Conservation (phyloP, 345 rosid species). For the Lepidium aucheri region DNA sequence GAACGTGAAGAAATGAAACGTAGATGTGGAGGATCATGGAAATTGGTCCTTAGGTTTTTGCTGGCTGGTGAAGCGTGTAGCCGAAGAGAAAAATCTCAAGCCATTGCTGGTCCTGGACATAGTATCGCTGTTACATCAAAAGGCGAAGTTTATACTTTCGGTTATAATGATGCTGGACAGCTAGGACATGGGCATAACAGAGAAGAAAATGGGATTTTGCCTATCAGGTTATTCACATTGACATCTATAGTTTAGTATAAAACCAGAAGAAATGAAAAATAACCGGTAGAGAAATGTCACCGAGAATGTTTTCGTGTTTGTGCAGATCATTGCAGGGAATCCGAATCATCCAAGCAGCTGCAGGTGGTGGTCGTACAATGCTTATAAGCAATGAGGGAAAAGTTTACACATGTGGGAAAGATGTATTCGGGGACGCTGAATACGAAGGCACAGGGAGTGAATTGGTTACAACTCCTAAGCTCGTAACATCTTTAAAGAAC, state of each 20-base stretch:
- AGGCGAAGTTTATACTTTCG: conserved; percentile 74
- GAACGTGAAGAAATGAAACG: conserved; percentile 65
- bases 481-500: conserved; percentile 70
- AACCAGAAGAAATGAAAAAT: background rate
- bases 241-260: conserved; percentile 33
- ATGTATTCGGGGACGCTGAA: conserved; percentile 81
- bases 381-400: conserved; percentile 79
- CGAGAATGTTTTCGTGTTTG: conserved; percentile 22
- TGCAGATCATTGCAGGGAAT: conserved; percentile 91
- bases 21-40: conserved; percentile 95
- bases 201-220: conserved; percentile 77
- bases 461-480: conserved; percentile 57
- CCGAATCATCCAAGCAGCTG: conserved; percentile 93
- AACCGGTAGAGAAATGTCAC: background rate
- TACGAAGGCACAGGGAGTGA: conserved; percentile 56
- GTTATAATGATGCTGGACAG: conserved; percentile 87
- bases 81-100: conserved; percentile 94
- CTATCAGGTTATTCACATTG: conserved; percentile 57
- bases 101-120: conserved; percentile 95
- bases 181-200: conserved; percentile 76
- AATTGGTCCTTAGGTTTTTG: conserved; percentile 79
- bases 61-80: conserved; percentile 92
- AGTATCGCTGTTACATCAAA: conserved; percentile 80
- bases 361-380: conserved; percentile 96
- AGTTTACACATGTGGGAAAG: conserved; percentile 86